Evolutionary conservation across 2,329 filamentous ascomycete genomes (phyloP).

Genomic region (Fusarium verticillioides): DNA sequence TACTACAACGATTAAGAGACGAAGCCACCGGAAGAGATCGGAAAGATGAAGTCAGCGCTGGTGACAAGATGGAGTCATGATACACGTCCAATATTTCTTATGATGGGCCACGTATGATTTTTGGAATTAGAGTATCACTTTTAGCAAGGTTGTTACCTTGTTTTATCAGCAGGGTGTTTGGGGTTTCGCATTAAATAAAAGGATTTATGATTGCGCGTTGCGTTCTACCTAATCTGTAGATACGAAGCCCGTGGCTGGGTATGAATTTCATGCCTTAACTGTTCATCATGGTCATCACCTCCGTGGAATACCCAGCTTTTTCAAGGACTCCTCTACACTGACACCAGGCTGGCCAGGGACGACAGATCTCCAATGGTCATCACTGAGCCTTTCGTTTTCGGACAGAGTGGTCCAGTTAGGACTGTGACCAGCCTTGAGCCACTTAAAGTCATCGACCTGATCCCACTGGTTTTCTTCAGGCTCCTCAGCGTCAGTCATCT

Average conservation of each 20-base stretch:
- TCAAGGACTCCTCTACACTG: conserved; percentile 74
- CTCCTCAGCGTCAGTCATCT: conserved; percentile 47
- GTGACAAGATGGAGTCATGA: conserved; percentile 58
- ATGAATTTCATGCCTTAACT: not conserved
- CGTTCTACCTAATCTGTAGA: conserved; percentile 9
- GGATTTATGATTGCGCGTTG: conserved; percentile 20
- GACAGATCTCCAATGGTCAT: conserved; percentile 75
- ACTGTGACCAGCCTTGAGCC: conserved; percentile 86
- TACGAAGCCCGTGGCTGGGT: not conserved
- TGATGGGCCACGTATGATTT: conserved; percentile 4
- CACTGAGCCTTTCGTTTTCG: conserved; percentile 66
- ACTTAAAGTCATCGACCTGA: conserved; percentile 96
- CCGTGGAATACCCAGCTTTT: conserved; percentile 56
- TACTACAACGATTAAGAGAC: conserved; percentile 64
- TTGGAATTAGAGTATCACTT: not conserved
- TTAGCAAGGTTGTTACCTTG: not conserved
- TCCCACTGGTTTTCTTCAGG: conserved; percentile 77
- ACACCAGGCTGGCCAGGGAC: conserved; percentile 72
- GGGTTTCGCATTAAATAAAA: conserved; percentile 15
- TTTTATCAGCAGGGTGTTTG: conserved; percentile 27
- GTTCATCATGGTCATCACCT: not conserved
- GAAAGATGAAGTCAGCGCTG: conserved; percentile 43
- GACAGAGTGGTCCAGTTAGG: conserved; percentile 86
- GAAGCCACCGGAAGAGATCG: conserved; percentile 53
- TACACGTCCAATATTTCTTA: not conserved